These are phyloP conservation scores for Pythium apleroticum DNA, from an alignment of 352 stramenopile species.

Conservation along the genomic window DNA sequence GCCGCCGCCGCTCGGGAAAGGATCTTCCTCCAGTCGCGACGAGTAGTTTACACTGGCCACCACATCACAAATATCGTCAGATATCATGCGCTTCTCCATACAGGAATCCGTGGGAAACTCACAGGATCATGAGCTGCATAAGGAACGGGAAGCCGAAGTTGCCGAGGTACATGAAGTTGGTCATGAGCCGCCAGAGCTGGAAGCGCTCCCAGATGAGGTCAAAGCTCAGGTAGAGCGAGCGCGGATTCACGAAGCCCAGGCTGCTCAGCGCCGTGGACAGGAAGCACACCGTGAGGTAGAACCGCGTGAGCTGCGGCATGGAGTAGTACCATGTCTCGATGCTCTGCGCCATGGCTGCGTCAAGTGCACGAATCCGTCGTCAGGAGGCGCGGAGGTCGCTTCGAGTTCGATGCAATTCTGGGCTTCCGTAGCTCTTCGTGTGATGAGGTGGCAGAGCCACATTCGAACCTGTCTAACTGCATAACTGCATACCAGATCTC, in stretches of 20 bases:
- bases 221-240: slow-evolving; percentile 84
- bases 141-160: slow-evolving; percentile 89
- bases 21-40: slow-evolving; percentile 78
- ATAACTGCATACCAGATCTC: slow-evolving; percentile 3
- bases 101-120: too few species aligned
- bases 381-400: not conserved
- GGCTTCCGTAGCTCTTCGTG: slow-evolving; percentile 1
- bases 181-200: slow-evolving; percentile 88
- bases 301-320: slow-evolving; percentile 83
- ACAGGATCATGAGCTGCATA: slow-evolving; percentile 91
- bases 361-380: not conserved
- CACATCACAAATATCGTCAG: not conserved
- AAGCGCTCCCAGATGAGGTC: slow-evolving; percentile 86
- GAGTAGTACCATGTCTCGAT: slow-evolving; percentile 86
- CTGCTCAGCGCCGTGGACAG: slow-evolving; percentile 77
- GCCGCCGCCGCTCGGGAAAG: slow-evolving; percentile 76
- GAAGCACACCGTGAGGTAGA: slow-evolving; percentile 84
- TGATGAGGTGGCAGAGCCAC: slow-evolving; percentile 22
- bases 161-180: slow-evolving; percentile 88
- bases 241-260: slow-evolving; percentile 78
- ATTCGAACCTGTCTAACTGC: not conserved
- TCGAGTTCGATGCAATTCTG: not conserved
- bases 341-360: slow-evolving; percentile 50
- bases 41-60: slow-evolving; percentile 75
- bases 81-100: too few species aligned